A percentile compares a stretch with the other conserved stretches of the same genome.
Evolutionary conservation across 2,329 filamentous ascomycete genomes (phyloP).

Genomic region (Phyllosticta citrichinensis): DNA sequence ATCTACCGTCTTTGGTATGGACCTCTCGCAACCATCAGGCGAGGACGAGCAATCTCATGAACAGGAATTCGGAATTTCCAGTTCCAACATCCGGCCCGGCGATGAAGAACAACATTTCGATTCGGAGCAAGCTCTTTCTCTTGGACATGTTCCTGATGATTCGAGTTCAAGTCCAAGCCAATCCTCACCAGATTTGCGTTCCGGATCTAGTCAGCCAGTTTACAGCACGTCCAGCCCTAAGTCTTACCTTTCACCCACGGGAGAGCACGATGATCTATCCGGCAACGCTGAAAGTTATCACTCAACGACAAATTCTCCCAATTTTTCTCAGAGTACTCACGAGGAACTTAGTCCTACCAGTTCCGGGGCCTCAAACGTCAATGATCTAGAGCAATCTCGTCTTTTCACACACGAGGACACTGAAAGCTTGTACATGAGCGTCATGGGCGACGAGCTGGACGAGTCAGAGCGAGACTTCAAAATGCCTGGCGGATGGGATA

Average conservation of each 20-base stretch:
- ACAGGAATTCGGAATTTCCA: not conserved
- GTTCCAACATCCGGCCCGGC: not conserved
- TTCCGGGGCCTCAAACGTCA: not conserved
- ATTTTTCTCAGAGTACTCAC: not conserved
- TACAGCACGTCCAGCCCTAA: too few species aligned
- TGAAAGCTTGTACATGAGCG: constrained; percentile 80
- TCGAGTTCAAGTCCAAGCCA: too few species aligned
- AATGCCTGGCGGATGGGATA: constrained; percentile 36
- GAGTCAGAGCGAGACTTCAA: constrained; percentile 15
- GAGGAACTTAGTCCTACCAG: not conserved
- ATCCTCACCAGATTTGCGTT: too few species aligned
- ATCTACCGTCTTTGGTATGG: not conserved
- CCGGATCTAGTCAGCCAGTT: too few species aligned
- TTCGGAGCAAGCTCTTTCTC: not conserved
- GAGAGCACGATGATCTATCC: not conserved
- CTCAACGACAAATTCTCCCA: not conserved
- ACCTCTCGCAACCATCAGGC: not conserved
- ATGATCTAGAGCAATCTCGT: constrained; percentile 43
- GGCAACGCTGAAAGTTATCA: not conserved
- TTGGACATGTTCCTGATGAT: too few species aligned
- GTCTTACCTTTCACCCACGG: not conserved
- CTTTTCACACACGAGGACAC: constrained; percentile 72
- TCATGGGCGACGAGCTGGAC: constrained; percentile 37
- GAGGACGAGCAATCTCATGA: not conserved
- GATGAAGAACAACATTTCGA: not conserved